A percentile compares a stretch with the other conserved stretches of the same genome.
phyloP scores from a whole-genome alignment of 2,329 filamentous ascomycete species.

The Pseudogymnoascus pannorum region DNA sequence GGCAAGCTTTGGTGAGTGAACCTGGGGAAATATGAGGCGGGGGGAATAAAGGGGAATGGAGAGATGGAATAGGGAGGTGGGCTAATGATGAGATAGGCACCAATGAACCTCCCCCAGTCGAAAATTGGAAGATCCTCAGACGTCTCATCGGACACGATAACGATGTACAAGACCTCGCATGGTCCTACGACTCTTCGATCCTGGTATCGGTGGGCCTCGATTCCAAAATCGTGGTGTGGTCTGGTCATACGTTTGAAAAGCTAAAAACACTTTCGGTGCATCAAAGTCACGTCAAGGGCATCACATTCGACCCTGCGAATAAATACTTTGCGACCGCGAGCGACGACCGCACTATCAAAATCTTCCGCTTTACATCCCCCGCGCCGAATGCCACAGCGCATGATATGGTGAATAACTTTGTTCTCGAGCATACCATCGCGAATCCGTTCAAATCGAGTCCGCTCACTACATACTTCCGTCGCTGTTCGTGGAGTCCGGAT shows the following conservation, averaged over 20 bases:
- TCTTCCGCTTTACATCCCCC: constrained; percentile 90
- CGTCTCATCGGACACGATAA: constrained; percentile 95
- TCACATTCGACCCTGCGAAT: constrained; percentile 96
- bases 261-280: constrained; percentile 89
- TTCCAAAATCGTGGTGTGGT: constrained; percentile 98
- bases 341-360: constrained; percentile 93
- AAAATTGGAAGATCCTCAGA: constrained; percentile 96
- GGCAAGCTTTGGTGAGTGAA: constrained; percentile 65
- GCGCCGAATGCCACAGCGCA: constrained; percentile 86
- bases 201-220: constrained; percentile 93
- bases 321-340: constrained; percentile 98
- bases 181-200: constrained; percentile 93
- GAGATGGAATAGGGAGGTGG: constrained; percentile 16
- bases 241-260: constrained; percentile 95
- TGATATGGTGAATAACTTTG: constrained; percentile 95
- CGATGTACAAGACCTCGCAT: constrained; percentile 94
- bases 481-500: constrained; percentile 96
- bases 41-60: background rate
- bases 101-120: constrained; percentile 84
- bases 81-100: constrained; percentile 41
- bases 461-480: constrained; percentile 90
- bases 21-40: background rate
- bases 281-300: constrained; percentile 96
- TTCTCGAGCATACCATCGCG: constrained; percentile 84
- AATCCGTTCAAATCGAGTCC: constrained; percentile 85